Evolutionary conservation across 768 basidiomycete genomes (phyloP).

Genomic region (Rubroboletus satanas): DNA sequence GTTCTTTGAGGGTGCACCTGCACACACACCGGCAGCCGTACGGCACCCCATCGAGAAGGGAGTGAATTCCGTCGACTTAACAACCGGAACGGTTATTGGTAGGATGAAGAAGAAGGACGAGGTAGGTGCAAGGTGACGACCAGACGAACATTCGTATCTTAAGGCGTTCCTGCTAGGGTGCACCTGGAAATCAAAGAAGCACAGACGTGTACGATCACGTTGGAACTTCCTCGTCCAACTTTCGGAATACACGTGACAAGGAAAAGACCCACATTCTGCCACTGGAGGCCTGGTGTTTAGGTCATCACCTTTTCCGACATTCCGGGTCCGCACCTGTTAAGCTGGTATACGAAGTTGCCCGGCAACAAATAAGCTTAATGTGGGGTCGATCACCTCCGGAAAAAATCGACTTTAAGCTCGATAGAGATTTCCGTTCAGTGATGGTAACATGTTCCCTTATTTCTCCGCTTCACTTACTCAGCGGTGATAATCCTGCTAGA

Average conservation of each 20-base stretch:
- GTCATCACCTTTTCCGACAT: slow-evolving; percentile 16
- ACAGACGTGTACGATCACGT: slow-evolving; percentile 14
- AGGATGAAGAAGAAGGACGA: slow-evolving; percentile 26
- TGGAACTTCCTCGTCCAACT: slow-evolving; percentile 28
- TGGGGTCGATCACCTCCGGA: slow-evolving; percentile 10
- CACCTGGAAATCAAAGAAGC: neutral
- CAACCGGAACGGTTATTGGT: neutral
- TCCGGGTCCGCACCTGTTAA: slow-evolving; percentile 8
- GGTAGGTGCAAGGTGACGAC: slow-evolving; percentile 15
- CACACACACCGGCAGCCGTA: slow-evolving; percentile 5
- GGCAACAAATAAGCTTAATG: slow-evolving; percentile 8
- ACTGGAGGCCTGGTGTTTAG: slow-evolving; percentile 28
- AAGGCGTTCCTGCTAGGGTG: slow-evolving; percentile 7
- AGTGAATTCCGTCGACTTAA: slow-evolving; percentile 7
- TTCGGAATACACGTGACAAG: slow-evolving; percentile 15
- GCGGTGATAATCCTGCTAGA: slow-evolving; percentile 7
- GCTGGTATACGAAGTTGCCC: slow-evolving; percentile 12
- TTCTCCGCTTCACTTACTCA: neutral
- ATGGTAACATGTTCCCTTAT: slow-evolving; percentile 12
- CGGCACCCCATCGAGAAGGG: neutral
- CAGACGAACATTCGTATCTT: neutral
- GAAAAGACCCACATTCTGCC: slow-evolving; percentile 13
- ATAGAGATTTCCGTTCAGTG: slow-evolving; percentile 8
- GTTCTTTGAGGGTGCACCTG: slow-evolving; percentile 7
- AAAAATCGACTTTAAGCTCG: slow-evolving; percentile 15